A percentile compares a stretch with the other conserved stretches of the same genome.
These are phyloP conservation scores for Jatropha podagrica DNA, from an alignment of 441 rosid genomes.

Conservation along the genomic window DNA sequence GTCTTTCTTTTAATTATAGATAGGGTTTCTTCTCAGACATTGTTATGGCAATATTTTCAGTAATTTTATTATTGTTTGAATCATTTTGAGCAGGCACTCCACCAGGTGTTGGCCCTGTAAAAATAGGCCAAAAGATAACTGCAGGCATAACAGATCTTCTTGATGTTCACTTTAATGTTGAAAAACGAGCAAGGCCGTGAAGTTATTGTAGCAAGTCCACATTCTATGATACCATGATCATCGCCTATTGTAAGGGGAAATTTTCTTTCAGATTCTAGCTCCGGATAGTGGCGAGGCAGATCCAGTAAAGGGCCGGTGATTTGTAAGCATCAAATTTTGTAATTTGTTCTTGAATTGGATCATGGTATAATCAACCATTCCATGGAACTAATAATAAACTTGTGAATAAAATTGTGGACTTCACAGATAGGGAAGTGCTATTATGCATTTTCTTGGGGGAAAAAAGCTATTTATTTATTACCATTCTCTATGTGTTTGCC, in stretches of 20 bases:
- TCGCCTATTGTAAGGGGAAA: not conserved
- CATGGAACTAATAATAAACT: not conserved
- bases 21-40: not conserved
- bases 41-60: too few species aligned
- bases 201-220: conserved; percentile 28
- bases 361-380: too few species aligned
- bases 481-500: too few species aligned
- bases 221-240: not conserved
- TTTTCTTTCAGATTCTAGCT: not conserved
- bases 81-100: conserved; percentile 69
- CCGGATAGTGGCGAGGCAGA: not conserved
- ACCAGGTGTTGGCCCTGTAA: conserved; percentile 89
- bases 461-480: too few species aligned
- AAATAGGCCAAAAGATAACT: conserved; percentile 76
- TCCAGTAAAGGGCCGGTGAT: too few species aligned
- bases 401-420: not conserved
- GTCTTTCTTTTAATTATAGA: not conserved
- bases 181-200: conserved; percentile 46
- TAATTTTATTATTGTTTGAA: not conserved
- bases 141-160: conserved; percentile 84
- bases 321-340: not conserved
- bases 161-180: conserved; percentile 63
- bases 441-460: too few species aligned
- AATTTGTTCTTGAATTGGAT: too few species aligned
- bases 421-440: not conserved